phyloP scores from a whole-genome alignment of 805 yeast genomes.

The Cyberlindnera japonica region DNA sequence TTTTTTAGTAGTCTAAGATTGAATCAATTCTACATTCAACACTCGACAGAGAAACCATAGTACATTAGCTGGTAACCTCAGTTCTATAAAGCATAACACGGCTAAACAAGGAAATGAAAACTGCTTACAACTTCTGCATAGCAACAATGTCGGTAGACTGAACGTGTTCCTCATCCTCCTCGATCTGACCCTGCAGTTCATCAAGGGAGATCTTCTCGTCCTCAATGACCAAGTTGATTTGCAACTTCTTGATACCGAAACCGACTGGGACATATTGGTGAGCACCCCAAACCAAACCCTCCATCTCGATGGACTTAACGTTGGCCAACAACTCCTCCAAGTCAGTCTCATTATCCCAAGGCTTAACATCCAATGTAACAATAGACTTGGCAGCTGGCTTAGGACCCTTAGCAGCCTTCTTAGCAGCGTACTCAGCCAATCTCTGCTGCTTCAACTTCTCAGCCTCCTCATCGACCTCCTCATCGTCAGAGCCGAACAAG shows the following conservation, averaged over 20 bases:
- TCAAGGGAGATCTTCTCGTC: slow-evolving; percentile 93
- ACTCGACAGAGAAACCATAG: slow-evolving; percentile 15
- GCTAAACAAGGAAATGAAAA: slow-evolving; percentile 12
- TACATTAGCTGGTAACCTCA: slow-evolving; percentile 17
- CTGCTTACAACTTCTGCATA: slow-evolving; percentile 87
- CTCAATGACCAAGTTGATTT: slow-evolving; percentile 97
- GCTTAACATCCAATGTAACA: slow-evolving; percentile 96
- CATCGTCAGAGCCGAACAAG: slow-evolving; percentile 87
- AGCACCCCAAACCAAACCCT: slow-evolving; percentile 99
- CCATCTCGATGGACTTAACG: slow-evolving; percentile 81
- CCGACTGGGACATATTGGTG: slow-evolving; percentile 95
- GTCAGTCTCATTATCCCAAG: slow-evolving; percentile 99
- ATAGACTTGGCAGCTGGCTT: slow-evolving; percentile 98
- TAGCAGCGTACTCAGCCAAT: slow-evolving; percentile 95
- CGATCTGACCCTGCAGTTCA: slow-evolving; percentile 71
- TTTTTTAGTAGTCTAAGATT: slow-evolving; percentile 32
- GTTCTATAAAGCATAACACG: slow-evolving; percentile 1
- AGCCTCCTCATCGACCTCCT: slow-evolving; percentile 95
- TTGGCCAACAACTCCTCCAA: slow-evolving; percentile 81
- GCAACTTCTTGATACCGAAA: slow-evolving; percentile 99
- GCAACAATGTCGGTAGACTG: slow-evolving; percentile 99
- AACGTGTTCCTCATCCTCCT: slow-evolving; percentile 97
- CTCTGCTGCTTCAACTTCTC: slow-evolving; percentile 97
- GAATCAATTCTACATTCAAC: too few relatives aligned
- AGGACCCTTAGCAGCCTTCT: slow-evolving; percentile 95